Base-by-base conservation (phyloP, 768 basidiomycete species). In the Mycena vitilis region DNA sequence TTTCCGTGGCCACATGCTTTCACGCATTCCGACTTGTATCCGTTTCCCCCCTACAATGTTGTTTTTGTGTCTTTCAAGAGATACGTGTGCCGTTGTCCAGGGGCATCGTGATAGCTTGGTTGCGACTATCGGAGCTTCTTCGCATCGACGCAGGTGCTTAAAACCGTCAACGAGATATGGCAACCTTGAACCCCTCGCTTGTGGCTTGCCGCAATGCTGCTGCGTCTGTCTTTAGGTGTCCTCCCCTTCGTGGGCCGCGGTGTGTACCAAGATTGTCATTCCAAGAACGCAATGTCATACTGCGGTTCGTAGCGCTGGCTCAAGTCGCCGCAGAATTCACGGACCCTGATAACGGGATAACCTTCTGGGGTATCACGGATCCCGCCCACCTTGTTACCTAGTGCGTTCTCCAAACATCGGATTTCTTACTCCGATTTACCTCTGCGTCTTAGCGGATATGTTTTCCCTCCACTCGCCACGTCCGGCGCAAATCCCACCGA, bases 291-390 rank as follows among this genome's bases (percentile, higher is more conserved):
- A 23, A 37, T 18, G 60, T 59, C n/a, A 70, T 45, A 23, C 20
- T n/a, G 1, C 30, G 30, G 30, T 20, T 9, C 51, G 40, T 38
- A 48, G 59, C 55, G 16, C 63, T 71, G 16, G 63, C 85, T 12
- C 87, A 88, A 75, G 70, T 71, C 11, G 84, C 81, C 23, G 73
- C 80, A n/a, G 55, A 74, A 44, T 88, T 85, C 71, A 79, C 79
- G 40, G 88, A 88, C 70, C 77, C 85, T 11, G 85, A 83, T 72
- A 88, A 85, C 73, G 87, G 88, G 57, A 88, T 88, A 69, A 80
- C 83, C 37, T 89, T 89, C 77, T 81, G 72, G 71, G 85, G 85
- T 15, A 68, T 78, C 23, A 84, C 81, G 3, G 84, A 85, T 37
- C 78, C 79, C 30, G 83, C 77, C 2, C 83, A 83, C 68, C 63